Evolutionary conservation across 2,329 filamentous ascomycete species (phyloP), one percentile per base, ranked within the genome.

Genomic region (Esteya vermicola): DNA sequence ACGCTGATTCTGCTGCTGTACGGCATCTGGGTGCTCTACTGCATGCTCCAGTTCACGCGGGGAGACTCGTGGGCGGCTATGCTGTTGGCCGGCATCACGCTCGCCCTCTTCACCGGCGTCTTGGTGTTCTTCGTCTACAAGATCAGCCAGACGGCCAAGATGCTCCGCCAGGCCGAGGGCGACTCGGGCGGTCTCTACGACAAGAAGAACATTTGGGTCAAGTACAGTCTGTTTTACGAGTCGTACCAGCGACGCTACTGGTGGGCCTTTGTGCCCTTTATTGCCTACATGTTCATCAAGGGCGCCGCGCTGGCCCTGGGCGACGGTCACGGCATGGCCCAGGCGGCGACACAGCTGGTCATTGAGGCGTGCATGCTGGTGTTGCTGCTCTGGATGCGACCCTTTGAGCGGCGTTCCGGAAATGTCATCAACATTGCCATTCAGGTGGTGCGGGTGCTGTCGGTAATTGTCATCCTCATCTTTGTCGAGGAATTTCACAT

Each of bases 221-320:
- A 91, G 65, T 98, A 98, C 70, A 91, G 84, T 52, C 70, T 95
- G 46, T 96, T 98, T 64, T 98, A 98, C 65, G 91, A 96, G 53
- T 81, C 80, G 51, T 96, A 94, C 69, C 86, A 85, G 64, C 85
- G 83, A 60, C 76, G 79, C 51, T 94, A 89, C 65, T 98, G 91
- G 91, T 96, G 89, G 89, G 62, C 95, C 20, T 96, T 98, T 55
- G 71, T 96, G 13, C 91, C 91, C 0, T 68, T 73, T 45, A 94
- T 96, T 53, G 45, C 86, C 47, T 96, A 96, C 67, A 82, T 88
- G 67, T 86, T 95, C 54, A 79, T 77, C 55, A 91, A 91, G 63
- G 88, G 89, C 40, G 81, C 78, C 45, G 76, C 89, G 43, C 78
- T 96, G 48, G 89, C 89, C 13, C 83, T 76, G 23, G 85, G 75